A percentile compares a stretch with the other conserved stretches of the same genome.
Conservation (phyloP, 805 yeast genomes). For the Kodamaea sagamina region DNA sequence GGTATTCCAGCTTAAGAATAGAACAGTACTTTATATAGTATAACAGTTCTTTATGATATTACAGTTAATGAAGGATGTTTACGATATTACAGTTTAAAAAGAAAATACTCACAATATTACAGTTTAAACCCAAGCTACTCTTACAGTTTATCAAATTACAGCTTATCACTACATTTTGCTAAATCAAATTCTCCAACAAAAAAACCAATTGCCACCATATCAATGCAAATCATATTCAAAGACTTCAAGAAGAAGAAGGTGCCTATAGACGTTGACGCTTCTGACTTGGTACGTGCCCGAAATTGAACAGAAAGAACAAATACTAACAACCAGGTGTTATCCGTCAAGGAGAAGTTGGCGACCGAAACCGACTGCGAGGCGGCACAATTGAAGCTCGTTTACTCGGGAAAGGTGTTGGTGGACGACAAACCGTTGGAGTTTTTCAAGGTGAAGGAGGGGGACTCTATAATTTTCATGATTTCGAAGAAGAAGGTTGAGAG, state of each 20-base stretch:
- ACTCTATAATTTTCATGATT: conserved; percentile 90
- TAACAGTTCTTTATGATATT: too few relatives aligned
- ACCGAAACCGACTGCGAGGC: conserved; percentile 66
- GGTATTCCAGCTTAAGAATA: too few relatives aligned
- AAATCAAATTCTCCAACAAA: not conserved
- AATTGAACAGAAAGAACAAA: not conserved
- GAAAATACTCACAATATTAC: too few relatives aligned
- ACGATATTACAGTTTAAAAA: too few relatives aligned
- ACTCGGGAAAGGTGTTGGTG: conserved; percentile 85
- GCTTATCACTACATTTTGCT: not conserved
- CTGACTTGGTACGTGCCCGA: conserved; percentile 20
- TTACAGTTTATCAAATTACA: too few relatives aligned
- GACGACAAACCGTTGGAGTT: conserved; percentile 75
- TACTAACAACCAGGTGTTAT: conserved; percentile 43
- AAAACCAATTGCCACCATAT: conserved; percentile 6
- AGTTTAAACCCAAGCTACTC: too few relatives aligned
- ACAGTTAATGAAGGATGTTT: too few relatives aligned
- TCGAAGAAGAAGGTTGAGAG: conserved; percentile 44
- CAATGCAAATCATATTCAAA: conserved; percentile 79
- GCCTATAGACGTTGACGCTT: conserved; percentile 70
- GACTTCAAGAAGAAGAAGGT: conserved; percentile 92
- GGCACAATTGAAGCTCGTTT: conserved; percentile 81
- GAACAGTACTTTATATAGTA: too few relatives aligned
- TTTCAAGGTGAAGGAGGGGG: conserved; percentile 78
- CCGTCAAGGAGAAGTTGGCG: conserved; percentile 76